Percentiles rank a stretch among this genome's conserved stretches.
phyloP scores from a whole-genome alignment of 2,329 filamentous ascomycete species.

The Karstenula rhodostoma region DNA sequence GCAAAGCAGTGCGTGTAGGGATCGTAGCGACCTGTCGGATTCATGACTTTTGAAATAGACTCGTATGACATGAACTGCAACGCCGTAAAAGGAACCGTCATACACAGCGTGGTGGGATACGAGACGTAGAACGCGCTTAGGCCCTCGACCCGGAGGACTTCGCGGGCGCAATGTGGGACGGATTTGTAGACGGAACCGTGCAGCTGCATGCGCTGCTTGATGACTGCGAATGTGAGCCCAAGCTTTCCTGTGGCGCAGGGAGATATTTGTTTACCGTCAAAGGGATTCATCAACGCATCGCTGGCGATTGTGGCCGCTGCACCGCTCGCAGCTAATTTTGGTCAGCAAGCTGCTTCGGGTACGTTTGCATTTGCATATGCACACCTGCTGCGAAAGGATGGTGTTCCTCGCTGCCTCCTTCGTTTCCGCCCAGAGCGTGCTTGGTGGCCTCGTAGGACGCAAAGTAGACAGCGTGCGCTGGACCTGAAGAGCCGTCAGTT shows the following conservation, averaged over 20 bases:
- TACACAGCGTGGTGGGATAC: conserved; percentile 95
- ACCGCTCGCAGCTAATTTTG: conserved; percentile 78
- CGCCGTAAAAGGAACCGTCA: conserved; percentile 98
- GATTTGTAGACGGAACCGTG: conserved; percentile 93
- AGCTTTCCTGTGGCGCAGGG: conserved; percentile 1
- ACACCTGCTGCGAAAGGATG: conserved; percentile 91
- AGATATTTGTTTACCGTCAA: conserved; percentile 76
- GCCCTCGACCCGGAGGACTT: conserved; percentile 88
- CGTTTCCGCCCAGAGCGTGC: conserved; percentile 92
- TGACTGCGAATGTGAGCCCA: conserved; percentile 67
- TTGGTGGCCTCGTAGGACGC: conserved; percentile 98
- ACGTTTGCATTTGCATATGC: no score
- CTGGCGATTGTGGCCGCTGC: conserved; percentile 95
- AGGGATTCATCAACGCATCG: conserved; percentile 99
- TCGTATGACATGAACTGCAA: conserved; percentile 98
- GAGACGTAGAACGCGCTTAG: conserved; percentile 95
- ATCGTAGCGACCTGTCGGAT: conserved; percentile 85
- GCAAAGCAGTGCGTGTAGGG: conserved; percentile 93
- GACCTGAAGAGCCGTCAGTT: conserved; percentile 66
- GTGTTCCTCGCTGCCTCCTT: conserved; percentile 83
- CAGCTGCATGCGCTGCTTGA: conserved; percentile 99
- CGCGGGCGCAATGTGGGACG: conserved; percentile 84
- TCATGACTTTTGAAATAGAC: conserved; percentile 92
- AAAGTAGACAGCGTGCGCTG: conserved; percentile 97
- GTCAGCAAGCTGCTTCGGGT: conserved; percentile 43